Conservation (phyloP, 169 alveolate genomes). For the Cryptosporidium ryanae region DNA sequence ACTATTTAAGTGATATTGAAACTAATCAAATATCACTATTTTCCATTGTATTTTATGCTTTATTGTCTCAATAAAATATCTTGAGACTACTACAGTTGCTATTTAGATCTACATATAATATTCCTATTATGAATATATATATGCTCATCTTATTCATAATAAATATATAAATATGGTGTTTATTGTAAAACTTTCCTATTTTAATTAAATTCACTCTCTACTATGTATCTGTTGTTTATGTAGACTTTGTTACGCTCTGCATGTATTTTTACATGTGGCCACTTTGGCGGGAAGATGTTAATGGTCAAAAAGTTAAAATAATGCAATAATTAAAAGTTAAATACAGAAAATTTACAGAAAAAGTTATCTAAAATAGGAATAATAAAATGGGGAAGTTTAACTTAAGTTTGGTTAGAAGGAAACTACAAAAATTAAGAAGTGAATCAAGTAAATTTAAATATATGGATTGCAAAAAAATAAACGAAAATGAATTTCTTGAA, state of each 20-base stretch:
- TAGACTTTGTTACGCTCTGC: constrained; percentile 14
- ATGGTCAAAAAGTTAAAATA: constrained; percentile 38
- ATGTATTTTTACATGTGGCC: constrained; percentile 47
- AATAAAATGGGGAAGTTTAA: constrained; percentile 17
- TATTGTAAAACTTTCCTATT: no score
- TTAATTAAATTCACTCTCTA: neutral
- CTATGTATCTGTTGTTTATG: neutral
- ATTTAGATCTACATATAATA: no score
- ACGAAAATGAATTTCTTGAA: neutral
- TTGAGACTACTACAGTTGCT: no score
- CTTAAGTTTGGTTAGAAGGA: constrained; percentile 30
- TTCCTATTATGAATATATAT: no score
- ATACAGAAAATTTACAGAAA: neutral
- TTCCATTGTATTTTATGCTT: no score
- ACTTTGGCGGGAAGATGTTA: constrained; percentile 7
- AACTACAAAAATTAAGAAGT: constrained; percentile 2
- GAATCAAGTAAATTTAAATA: constrained; percentile 3
- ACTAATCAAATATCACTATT: no score
- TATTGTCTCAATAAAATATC: no score
- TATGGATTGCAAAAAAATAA: constrained; percentile 2
- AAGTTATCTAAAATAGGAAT: neutral
- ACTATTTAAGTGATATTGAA: no score
- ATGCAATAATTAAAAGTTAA: neutral
- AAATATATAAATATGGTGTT: no score
- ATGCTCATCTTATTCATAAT: no score